Conservation (phyloP, 345 rosid genomes). For the Lepidium sativum region DNA sequence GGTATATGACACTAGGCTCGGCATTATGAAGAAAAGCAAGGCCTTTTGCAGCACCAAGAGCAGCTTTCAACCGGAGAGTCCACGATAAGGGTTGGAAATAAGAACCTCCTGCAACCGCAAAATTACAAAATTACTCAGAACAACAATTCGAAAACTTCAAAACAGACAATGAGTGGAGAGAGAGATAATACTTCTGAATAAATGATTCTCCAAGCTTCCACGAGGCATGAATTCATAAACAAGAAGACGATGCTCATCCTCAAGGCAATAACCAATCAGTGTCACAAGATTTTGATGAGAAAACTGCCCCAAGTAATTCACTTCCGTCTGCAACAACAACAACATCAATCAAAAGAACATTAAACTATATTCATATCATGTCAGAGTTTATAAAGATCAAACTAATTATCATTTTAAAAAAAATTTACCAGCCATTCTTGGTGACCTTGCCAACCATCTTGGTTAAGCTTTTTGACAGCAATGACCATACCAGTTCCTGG, state of each 20-base stretch:
- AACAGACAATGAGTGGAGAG: background rate
- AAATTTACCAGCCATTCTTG: conserved; percentile 67
- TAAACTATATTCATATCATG: background rate
- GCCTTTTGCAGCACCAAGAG: conserved; percentile 70
- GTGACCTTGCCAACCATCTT: conserved; percentile 71
- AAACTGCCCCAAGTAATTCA: conserved; percentile 65
- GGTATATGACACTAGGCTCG: conserved; percentile 53
- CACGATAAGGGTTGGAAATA: conserved; percentile 62
- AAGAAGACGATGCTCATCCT: conserved; percentile 75
- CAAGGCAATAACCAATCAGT: conserved; percentile 65
- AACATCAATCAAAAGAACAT: background rate
- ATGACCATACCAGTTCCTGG: conserved; percentile 75
- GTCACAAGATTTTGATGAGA: conserved; percentile 69
- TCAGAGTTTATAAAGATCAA: background rate
- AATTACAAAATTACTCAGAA: background rate
- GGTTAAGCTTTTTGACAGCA: conserved; percentile 68
- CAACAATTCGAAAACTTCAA: background rate
- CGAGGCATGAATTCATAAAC: conserved; percentile 86
- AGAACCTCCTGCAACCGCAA: conserved; percentile 42
- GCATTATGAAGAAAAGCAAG: conserved; percentile 60
- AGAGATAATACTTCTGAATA: conserved; percentile 54
- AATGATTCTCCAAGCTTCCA: conserved; percentile 84
- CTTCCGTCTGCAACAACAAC: conserved; percentile 49
- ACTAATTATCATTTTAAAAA: background rate
- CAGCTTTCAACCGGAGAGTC: conserved; percentile 56